Percentiles rank a stretch among this genome's conserved stretches.
These are phyloP conservation scores for Leptodermis oblonga DNA, from an alignment of 257 asterid species.

Conservation along the genomic window DNA sequence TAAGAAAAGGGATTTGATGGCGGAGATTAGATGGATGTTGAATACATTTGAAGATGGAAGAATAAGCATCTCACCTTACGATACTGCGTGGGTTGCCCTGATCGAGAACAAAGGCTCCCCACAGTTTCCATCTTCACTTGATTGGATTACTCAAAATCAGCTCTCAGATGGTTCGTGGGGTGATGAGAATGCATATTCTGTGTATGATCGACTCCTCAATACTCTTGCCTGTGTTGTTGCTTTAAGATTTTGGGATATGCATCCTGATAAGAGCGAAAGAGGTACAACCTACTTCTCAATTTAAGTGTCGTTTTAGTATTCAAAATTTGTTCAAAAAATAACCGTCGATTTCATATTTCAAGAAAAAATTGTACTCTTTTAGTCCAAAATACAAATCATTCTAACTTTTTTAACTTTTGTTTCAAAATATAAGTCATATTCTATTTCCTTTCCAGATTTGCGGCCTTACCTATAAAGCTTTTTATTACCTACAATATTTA, in stretches of 20 bases:
- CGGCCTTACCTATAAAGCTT: too few species aligned
- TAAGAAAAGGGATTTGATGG: conserved; percentile 3
- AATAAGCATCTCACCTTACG: conserved; percentile 41
- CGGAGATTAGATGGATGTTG: conserved; percentile 18
- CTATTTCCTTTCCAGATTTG: too few species aligned
- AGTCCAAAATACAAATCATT: too few species aligned
- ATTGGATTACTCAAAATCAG: conserved; percentile 42
- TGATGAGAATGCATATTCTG: conserved; percentile 16
- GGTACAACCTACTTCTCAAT: too few species aligned
- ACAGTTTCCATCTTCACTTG: conserved; percentile 33
- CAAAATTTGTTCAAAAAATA: too few species aligned
- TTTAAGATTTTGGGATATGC: conserved; percentile 35
- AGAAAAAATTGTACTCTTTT: too few species aligned
- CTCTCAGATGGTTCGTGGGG: conserved; percentile 51
- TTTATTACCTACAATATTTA: too few species aligned
- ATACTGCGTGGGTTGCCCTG: conserved; percentile 45
- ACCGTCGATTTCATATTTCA: too few species aligned
- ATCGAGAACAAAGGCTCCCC: conserved; percentile 20
- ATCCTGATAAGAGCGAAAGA: conserved; percentile 14
- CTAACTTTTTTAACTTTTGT: too few species aligned
- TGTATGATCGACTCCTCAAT: conserved; percentile 32
- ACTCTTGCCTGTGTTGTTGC: conserved; percentile 49
- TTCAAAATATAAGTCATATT: too few species aligned
- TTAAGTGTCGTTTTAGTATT: too few species aligned
- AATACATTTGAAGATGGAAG: conserved; percentile 35